Conservation (phyloP, 768 basidiomycete species). For the Calvatia gigantea region DNA sequence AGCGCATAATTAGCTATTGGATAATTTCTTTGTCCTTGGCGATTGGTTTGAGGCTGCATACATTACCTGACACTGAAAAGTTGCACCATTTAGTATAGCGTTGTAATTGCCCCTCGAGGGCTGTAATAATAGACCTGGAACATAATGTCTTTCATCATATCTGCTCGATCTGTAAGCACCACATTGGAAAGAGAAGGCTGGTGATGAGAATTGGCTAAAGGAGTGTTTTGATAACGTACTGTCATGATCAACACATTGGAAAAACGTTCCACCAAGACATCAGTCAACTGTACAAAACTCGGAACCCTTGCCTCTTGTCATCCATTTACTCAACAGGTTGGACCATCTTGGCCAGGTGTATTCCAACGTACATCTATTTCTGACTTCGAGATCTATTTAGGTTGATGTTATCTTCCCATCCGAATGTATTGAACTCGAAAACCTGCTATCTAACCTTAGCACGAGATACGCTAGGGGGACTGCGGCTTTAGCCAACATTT, state of each 20-base stretch:
- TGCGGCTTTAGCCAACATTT: constrained; percentile 37
- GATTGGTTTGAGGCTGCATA: constrained; percentile 10
- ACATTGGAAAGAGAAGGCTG: not conserved
- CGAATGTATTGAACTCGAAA: constrained; percentile 29
- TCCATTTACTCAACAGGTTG: constrained; percentile 44
- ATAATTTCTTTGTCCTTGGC: not conserved
- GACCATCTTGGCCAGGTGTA: too few relatives aligned
- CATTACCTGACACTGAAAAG: constrained; percentile 3
- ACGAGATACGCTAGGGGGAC: constrained; percentile 43
- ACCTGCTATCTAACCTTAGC: constrained; percentile 35
- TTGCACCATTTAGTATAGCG: constrained; percentile 10
- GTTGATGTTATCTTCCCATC: constrained; percentile 62
- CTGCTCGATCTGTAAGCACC: too few relatives aligned
- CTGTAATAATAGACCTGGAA: constrained; percentile 12
- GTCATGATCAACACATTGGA: constrained; percentile 4
- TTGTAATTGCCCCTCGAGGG: constrained; percentile 8
- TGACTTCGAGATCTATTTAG: constrained; percentile 27
- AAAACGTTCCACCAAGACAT: constrained; percentile 16
- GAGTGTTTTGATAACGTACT: not conserved
- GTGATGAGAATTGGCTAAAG: too few relatives aligned
- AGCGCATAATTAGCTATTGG: constrained; percentile 26
- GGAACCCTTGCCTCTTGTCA: constrained; percentile 26
- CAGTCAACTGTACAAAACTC: constrained; percentile 16
- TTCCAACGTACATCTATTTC: too few relatives aligned
- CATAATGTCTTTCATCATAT: not conserved